phyloP scores from a whole-genome alignment of 2,329 filamentous ascomycete genomes.

The Aspergillus fischeri region DNA sequence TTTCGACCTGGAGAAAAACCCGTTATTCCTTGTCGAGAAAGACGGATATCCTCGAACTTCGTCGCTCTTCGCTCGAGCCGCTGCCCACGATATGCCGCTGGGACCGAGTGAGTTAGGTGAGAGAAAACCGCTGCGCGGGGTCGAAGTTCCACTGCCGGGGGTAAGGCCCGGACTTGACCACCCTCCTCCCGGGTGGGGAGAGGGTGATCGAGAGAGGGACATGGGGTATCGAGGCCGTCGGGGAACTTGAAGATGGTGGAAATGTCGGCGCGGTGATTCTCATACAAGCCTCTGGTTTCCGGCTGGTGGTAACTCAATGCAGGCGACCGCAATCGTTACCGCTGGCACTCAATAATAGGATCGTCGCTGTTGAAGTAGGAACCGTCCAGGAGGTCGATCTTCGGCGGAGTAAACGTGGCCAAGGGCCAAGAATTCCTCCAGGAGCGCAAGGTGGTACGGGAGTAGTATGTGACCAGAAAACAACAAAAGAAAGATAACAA shows the following conservation, averaged over 20 bases:
- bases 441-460: neutral
- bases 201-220: slow-evolving; percentile 84
- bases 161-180: slow-evolving; percentile 82
- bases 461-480: neutral
- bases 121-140: slow-evolving; percentile 50
- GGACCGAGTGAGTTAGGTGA: slow-evolving; percentile 22
- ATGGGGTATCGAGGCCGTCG: slow-evolving; percentile 61
- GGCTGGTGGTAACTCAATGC: neutral
- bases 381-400: neutral
- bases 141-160: slow-evolving; percentile 67
- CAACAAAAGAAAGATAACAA: neutral
- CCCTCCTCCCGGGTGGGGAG: slow-evolving; percentile 75
- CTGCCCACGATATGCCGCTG: slow-evolving; percentile 68
- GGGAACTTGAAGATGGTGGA: slow-evolving; percentile 7
- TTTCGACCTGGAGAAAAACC: slow-evolving; percentile 83
- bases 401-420: neutral
- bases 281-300: neutral
- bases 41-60: slow-evolving; percentile 71
- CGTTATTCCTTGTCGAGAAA: slow-evolving; percentile 75
- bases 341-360: neutral
- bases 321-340: neutral
- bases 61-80: slow-evolving; percentile 71
- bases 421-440: neutral
- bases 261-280: neutral
- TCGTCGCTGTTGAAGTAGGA: neutral